Conservation (phyloP, 2,329 filamentous ascomycete species). For the Venturia pyrina region DNA sequence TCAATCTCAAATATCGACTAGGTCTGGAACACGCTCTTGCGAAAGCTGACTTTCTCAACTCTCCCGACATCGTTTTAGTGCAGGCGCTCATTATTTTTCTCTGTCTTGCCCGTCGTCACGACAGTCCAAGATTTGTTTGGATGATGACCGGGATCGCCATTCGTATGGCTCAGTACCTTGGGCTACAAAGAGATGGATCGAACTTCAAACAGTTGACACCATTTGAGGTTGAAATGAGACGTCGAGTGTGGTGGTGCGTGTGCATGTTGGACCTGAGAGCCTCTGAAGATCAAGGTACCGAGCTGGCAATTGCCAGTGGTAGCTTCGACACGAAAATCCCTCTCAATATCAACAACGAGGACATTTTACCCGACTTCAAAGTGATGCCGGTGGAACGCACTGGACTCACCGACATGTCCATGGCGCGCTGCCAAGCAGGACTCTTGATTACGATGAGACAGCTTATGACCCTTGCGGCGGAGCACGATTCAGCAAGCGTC, state of each 20-base stretch:
- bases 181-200: slow-evolving; percentile 49
- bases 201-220: slow-evolving; percentile 42
- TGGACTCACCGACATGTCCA: slow-evolving; percentile 36
- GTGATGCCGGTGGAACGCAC: slow-evolving; percentile 30
- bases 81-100: slow-evolving; percentile 61
- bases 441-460: slow-evolving; percentile 28
- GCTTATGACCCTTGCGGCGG: slow-evolving; percentile 26
- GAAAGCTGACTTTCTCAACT: slow-evolving; percentile 57
- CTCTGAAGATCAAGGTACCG: slow-evolving; percentile 35
- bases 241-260: slow-evolving; percentile 55
- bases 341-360: slow-evolving; percentile 44
- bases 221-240: slow-evolving; percentile 50
- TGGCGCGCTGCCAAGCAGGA: slow-evolving; percentile 23
- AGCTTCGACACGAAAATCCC: slow-evolving; percentile 39
- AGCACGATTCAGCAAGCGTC: slow-evolving; percentile 23
- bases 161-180: slow-evolving; percentile 51
- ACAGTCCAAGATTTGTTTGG: slow-evolving; percentile 45
- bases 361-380: slow-evolving; percentile 33
- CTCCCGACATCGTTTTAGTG: slow-evolving; percentile 53
- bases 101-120: slow-evolving; percentile 2
- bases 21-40: slow-evolving; percentile 55
- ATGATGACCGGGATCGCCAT: slow-evolving; percentile 52
- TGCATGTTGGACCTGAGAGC: slow-evolving; percentile 48
- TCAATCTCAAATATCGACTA: slow-evolving; percentile 41
- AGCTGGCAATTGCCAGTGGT: not conserved